phyloP scores from a whole-genome alignment of 495 filamentous ascomycete genomes.

The Podospora pseudocomata region DNA sequence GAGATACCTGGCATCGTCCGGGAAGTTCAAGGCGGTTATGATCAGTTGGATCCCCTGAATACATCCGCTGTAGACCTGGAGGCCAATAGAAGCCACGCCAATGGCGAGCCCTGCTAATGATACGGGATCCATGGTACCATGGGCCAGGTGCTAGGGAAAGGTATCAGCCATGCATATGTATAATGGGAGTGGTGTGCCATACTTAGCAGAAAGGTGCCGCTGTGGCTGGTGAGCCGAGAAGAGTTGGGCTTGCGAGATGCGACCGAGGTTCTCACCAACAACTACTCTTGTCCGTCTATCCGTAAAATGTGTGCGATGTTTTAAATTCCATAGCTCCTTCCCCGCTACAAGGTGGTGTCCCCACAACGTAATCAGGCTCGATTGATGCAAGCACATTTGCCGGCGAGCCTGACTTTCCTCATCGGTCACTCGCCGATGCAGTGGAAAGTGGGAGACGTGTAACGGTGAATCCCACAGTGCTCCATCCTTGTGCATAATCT shows the following conservation, averaged over 20 bases:
- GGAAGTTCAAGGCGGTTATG: constrained; percentile 40
- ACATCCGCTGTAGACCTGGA: constrained; percentile 42
- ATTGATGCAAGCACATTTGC: constrained; percentile 5
- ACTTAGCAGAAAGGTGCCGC: background rate
- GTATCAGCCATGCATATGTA: constrained; percentile 6
- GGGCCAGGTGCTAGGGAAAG: background rate
- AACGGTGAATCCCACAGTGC: no score
- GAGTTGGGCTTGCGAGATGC: background rate
- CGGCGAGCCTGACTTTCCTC: background rate
- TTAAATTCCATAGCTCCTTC: background rate
- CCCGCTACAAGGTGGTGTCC: background rate
- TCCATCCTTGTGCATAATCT: background rate
- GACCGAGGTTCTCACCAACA: background rate
- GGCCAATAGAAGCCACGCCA: constrained; percentile 38
- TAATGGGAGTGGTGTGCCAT: background rate
- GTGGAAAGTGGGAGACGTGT: no score
- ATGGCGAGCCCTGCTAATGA: constrained; percentile 40
- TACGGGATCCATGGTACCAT: constrained; percentile 38
- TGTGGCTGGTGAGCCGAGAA: background rate
- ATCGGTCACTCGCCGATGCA: background rate
- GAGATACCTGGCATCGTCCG: constrained; percentile 43
- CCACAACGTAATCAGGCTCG: constrained; percentile 2
- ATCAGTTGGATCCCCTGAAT: constrained; percentile 45
- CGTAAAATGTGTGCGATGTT: background rate
- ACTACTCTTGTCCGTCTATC: background rate